Conservation (phyloP, 352 stramenopile genomes). For the Globisporangium spinosum region DNA sequence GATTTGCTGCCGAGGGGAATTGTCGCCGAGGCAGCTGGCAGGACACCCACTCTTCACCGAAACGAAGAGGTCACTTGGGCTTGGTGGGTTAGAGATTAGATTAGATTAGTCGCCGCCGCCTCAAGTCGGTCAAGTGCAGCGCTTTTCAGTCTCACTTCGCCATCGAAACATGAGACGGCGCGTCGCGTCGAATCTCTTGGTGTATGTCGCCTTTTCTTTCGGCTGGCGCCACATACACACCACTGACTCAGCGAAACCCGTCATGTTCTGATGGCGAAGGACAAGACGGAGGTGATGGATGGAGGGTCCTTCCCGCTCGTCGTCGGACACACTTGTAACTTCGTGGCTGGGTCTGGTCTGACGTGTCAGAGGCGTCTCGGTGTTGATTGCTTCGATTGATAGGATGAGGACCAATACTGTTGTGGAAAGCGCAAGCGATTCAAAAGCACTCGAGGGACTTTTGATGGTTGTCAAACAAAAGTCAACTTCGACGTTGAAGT, state of each 20-base stretch:
- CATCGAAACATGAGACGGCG: not conserved
- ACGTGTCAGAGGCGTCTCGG: not conserved
- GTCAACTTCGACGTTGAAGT: slow-evolving; percentile 16
- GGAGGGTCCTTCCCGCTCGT: not conserved
- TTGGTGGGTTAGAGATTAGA: not conserved
- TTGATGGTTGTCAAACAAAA: not conserved
- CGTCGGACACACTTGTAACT: not conserved
- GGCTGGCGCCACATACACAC: not conserved
- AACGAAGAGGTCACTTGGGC: not conserved
- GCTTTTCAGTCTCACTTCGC: not conserved
- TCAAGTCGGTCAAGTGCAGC: not conserved
- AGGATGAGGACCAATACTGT: not conserved
- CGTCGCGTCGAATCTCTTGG: not conserved
- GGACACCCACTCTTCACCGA: not conserved
- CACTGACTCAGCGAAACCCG: not conserved
- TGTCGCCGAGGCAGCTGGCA: not conserved
- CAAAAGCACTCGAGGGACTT: too few species aligned
- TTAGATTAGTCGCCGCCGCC: not conserved
- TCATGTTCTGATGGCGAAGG: not conserved
- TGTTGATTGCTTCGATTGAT: not conserved
- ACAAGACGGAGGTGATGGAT: not conserved
- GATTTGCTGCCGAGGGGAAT: not conserved
- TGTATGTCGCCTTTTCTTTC: not conserved
- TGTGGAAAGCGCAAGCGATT: not conserved
- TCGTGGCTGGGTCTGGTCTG: not conserved